Conservation (phyloP, 2,329 filamentous ascomycete genomes). For the Ceratocystis eucalypticola region DNA sequence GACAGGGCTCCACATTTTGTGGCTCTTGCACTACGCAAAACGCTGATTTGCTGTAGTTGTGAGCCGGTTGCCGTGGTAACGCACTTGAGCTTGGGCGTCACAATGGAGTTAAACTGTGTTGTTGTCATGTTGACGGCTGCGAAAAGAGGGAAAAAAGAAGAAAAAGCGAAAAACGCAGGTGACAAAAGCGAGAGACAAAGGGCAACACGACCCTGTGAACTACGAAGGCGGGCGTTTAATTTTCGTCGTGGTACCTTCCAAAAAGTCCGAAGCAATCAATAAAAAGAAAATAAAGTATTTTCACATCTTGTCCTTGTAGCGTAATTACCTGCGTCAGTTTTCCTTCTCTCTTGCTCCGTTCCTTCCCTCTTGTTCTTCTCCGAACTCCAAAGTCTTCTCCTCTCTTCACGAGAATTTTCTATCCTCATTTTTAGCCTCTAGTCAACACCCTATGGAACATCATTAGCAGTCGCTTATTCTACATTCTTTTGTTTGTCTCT, state of each 20-base stretch:
- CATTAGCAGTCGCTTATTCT: neutral
- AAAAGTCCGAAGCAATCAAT: neutral
- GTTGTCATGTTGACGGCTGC: neutral
- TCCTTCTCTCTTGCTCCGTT: neutral
- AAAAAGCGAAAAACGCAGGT: neutral
- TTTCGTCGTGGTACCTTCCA: neutral
- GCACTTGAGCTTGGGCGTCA: slow-evolving; percentile 1
- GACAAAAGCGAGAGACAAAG: neutral
- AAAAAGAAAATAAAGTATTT: neutral
- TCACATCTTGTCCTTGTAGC: neutral
- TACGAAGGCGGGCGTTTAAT: neutral
- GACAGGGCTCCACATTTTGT: neutral
- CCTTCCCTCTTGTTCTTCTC: neutral
- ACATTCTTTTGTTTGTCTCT: slow-evolving; percentile 7
- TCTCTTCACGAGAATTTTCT: neutral
- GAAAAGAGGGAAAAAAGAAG: neutral
- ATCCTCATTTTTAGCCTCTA: neutral
- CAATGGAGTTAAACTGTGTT: slow-evolving; percentile 3
- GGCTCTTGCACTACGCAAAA: slow-evolving; percentile 2
- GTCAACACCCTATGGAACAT: neutral
- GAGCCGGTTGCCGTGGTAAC: neutral
- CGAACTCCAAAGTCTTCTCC: neutral
- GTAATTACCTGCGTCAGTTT: neutral
- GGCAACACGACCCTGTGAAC: neutral
- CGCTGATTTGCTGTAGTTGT: neutral